phyloP scores from a whole-genome alignment of 2,329 filamentous ascomycete species.

The Fusarium euwallaceae region DNA sequence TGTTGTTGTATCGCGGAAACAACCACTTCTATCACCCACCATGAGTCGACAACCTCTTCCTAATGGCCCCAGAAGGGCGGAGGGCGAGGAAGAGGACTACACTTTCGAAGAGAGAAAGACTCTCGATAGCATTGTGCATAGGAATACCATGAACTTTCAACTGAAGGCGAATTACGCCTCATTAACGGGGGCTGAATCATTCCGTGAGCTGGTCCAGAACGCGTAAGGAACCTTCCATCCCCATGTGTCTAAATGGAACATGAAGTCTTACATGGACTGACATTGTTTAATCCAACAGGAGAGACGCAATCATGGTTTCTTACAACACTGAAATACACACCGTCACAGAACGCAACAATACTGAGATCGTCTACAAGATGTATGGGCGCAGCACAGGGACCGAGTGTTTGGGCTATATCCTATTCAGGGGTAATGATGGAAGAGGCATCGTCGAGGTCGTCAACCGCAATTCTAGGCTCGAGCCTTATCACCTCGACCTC shows the following conservation, averaged over 20 bases:
- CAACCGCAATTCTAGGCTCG: conserved; percentile 46
- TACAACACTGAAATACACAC: conserved; percentile 42
- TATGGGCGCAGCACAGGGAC: not conserved
- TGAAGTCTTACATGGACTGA: not conserved
- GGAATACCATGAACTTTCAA: not conserved
- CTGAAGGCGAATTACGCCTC: conserved; percentile 16
- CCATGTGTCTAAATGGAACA: not conserved
- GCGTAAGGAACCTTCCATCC: conserved; percentile 39
- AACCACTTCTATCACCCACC: not conserved
- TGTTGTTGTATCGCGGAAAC: not conserved
- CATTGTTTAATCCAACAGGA: conserved; percentile 27
- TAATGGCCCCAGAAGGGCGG: not conserved
- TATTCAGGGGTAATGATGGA: conserved; percentile 40
- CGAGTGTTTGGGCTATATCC: conserved; percentile 49
- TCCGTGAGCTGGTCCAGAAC: conserved; percentile 52
- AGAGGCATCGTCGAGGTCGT: conserved; percentile 47
- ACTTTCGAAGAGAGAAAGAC: not conserved
- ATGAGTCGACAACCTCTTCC: not conserved
- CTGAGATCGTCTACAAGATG: conserved; percentile 48
- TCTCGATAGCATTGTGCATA: not conserved
- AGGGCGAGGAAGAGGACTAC: not conserved
- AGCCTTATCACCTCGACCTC: conserved; percentile 49
- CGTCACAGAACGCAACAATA: conserved; percentile 30
- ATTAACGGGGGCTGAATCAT: conserved; percentile 43
- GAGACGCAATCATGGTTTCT: conserved; percentile 47